phyloP scores from a whole-genome alignment of 225 moss, liverwort and hornwort species.

The Physcomitrium patens region DNA sequence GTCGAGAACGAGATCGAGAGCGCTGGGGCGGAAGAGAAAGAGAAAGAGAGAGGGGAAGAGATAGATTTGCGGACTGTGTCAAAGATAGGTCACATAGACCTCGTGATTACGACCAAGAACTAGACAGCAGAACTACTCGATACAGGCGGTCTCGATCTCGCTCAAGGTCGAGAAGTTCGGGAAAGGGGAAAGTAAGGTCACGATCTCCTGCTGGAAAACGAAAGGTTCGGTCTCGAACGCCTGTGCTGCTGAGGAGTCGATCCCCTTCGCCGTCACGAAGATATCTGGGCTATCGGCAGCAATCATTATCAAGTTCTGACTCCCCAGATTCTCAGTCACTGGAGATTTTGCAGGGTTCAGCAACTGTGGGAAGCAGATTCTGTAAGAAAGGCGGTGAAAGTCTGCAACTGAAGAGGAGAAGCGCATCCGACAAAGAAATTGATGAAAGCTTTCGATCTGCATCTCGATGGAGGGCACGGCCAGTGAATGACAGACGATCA shows the following conservation, averaged over 20 bases:
- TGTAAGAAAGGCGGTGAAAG: constrained; percentile 46
- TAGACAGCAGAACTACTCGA: constrained; percentile 39
- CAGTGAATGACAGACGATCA: constrained; percentile 52
- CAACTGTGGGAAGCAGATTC: constrained; percentile 33
- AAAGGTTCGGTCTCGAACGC: constrained; percentile 48
- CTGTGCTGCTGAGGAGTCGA: constrained; percentile 38
- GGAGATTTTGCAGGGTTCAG: constrained; percentile 46
- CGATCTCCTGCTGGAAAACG: constrained; percentile 50
- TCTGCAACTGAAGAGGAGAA: constrained; percentile 40
- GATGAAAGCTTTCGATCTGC: constrained; percentile 48
- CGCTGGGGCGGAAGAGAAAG: constrained; percentile 37
- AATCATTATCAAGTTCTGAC: constrained; percentile 63
- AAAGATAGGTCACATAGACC: constrained; percentile 47
- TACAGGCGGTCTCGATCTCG: constrained; percentile 52
- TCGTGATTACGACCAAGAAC: constrained; percentile 47
- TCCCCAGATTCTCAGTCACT: constrained; percentile 72
- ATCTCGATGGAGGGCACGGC: constrained; percentile 47
- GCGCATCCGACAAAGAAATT: constrained; percentile 37
- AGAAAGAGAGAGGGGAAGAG: constrained; percentile 45
- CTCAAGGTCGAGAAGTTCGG: constrained; percentile 47
- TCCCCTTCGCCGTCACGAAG: constrained; percentile 50
- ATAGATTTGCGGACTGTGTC: constrained; percentile 44
- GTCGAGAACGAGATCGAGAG: constrained; percentile 29
- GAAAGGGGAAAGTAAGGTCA: constrained; percentile 44
- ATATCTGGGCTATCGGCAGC: constrained; percentile 48